Evolutionary conservation across 352 stramenopile genomes (phyloP).

Genomic region (Globisporangium nodosum): DNA sequence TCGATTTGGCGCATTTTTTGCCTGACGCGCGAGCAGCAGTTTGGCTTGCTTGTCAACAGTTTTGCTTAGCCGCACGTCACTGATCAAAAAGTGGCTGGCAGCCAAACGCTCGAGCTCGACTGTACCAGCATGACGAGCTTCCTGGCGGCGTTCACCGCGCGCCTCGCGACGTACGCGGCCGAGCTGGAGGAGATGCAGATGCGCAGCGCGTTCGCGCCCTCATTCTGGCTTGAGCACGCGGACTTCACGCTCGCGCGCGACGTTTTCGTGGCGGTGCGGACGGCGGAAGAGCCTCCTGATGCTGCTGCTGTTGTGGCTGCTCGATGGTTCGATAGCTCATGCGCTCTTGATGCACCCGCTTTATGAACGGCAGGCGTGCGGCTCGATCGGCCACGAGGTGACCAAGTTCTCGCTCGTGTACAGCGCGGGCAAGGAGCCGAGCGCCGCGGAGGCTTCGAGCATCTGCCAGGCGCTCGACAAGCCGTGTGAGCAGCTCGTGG

Average conservation of each 20-base stretch:
- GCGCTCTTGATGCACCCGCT: neutral
- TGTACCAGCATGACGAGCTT: conserved; percentile 35
- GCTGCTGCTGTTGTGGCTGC: no score
- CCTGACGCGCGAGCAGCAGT: neutral
- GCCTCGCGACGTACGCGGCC: conserved; percentile 38
- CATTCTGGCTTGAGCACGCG: conserved; percentile 71
- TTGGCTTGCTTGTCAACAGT: neutral
- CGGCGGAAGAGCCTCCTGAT: neutral
- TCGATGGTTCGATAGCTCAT: neutral
- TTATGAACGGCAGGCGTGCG: conserved; percentile 32
- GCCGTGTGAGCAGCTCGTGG: conserved; percentile 73
- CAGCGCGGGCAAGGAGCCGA: conserved; percentile 49
- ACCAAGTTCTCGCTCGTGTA: conserved; percentile 89
- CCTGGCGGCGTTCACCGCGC: conserved; percentile 51
- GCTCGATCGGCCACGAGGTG: conserved; percentile 68
- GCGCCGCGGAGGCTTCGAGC: conserved; percentile 56
- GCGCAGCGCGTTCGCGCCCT: conserved; percentile 60
- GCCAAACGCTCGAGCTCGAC: neutral
- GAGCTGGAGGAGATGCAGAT: conserved; percentile 61
- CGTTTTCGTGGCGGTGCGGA: conserved; percentile 68
- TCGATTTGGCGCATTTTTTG: neutral
- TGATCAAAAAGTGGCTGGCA: neutral
- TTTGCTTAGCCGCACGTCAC: neutral
- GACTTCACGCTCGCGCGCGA: conserved; percentile 78
- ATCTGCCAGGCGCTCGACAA: conserved; percentile 77